Base-by-base conservation (phyloP, 768 basidiomycete genomes). In the Psilocybe subaeruginosa region DNA sequence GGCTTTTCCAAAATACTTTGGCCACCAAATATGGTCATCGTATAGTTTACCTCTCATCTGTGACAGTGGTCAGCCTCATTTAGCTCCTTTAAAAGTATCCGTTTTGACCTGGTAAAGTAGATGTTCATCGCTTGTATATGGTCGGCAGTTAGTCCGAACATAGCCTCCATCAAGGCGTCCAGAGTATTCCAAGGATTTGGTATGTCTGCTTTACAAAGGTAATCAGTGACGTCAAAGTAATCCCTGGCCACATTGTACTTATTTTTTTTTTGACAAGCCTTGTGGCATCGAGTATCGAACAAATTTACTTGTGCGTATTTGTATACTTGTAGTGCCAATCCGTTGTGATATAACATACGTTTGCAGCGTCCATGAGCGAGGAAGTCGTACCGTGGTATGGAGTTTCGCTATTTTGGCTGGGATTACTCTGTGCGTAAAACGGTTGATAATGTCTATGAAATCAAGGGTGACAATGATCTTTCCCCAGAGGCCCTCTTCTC, bases 161-260 rank as follows among this genome's bases (percentile, higher is more conserved):
- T 81, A 35, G 62, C 73, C 0, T 80, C 79, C 2, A 78, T 82
- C 47, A 70, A 72, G 17, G 79, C 77, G 3, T 77, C 80, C 8
- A 73, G 80, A 16, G 72, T 78, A 9, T 81, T 81, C 66, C 80
- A 81, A 67, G 80, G 80, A 4, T 77, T 80, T 65, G 80, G 78
- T 33, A 80, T 78, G 78, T 79, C 77, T 1, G 76, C 76, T 8
- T 56, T 78, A 54, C 78, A 80, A 68, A 77, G 77, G 78, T 77
- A 55, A 43, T 43, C 27, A n/a, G 9, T 4, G 37, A 3, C n/a
- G 23, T 23, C 23, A 23, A 23, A 23, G 23, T 23, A 23, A 2
- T n/a, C 2, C n/a, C 39, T 29, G 27, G 16, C n/a, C 43, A 17
- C 27, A 8, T 30, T 12, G 27, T 9, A 46, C 12, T 47, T 14